Base-by-base conservation (phyloP, 495 filamentous ascomycete genomes). In the Hypoxylon crocopeplum region DNA sequence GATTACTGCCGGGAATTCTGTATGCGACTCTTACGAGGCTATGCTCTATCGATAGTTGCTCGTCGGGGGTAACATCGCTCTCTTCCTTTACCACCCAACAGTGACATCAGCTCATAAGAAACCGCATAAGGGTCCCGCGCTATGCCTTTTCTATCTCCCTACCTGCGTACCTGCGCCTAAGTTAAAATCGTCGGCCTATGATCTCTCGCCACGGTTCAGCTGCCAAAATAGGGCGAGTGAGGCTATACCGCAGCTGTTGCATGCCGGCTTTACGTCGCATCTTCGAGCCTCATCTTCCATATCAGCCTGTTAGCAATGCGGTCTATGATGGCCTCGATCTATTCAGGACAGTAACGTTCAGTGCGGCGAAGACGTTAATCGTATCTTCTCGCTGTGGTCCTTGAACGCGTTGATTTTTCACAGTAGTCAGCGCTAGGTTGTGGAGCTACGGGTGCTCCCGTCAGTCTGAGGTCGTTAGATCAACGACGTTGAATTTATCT, bases 391-490 rank as follows among this genome's bases (percentile, higher is more conserved):
- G 19, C 24, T 27, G 4, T 11, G 7, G 8, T 52, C 48, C 21
- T 10, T 11, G 11, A 34, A 19, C 22, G 10, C 21, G 27, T 41
- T 11, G 6, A 7, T 33, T 11, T 63, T 8, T 4, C 8, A 3
- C 24, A 8, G 24, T 8, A 48, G 53, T 55, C 55, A 59, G 55
- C 55, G 33, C 55, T 59, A 51, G 25, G 2, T 16, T 45, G 45
- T 41, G 49, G 53, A 59, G 44, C 38, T 19, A 51, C 61, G 61
- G 61, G 37, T 50, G 24, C 55, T 64, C 61, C 61, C 54, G 61
- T 44, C 11, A 32, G 41, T 40, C 52, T 13, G 25, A 52, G 11
- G 29, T 42, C 53, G 48, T 56, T 62, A 39, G 44, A 50, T 36
- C 32, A 40, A 41, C 39, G 29, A 55, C 32, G 16, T 42, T 38